Evolutionary conservation across 2,329 filamentous ascomycete genomes (phyloP), one percentile per base, ranked within the genome.

Genomic region (Triangularia setosa): DNA sequence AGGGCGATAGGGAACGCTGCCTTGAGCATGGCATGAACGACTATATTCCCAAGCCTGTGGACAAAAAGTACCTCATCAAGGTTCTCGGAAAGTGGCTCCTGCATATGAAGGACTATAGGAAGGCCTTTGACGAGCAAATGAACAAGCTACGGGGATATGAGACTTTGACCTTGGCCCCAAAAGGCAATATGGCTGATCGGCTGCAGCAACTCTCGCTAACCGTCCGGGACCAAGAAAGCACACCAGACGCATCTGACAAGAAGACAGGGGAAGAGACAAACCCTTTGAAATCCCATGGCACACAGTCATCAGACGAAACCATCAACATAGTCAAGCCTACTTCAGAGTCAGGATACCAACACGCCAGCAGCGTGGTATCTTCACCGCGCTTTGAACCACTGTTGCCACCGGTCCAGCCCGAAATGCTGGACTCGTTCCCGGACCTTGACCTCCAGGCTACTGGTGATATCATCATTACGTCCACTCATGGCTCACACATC

Each of bases 21-120:
- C 73, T 85, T 9, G 79, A 81, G 5, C 79, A 79, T 60, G 84
- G 84, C 1, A 84, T 86, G 83, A 80, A 82, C 57, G 83, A 82
- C 40, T 86, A 85, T 65, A 75, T 87, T 16, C 76, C 83, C 1
- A 75, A 75, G 54, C 73, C 73, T 0, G 68, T 75, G 12, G 63
- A 72, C 58, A 74, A 71, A 64, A 66, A 68, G 55, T 65, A 56
- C 2, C 61, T 72, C 8, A 69, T 72, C 61, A 67, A 44, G 53
- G 48, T 58, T 3, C 61, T 67, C 1, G 61, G 28, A 33, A 64
- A 64, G 53, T 68, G 67, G 66, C 48, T 67, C 30, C 28, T 68
- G 21, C 16, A 52, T 2, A 67, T 21, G 48, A 48, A 57, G 16
- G 63, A 66, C 35, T 69, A 67, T 55, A 63, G 64, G n/a, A 68